Base-by-base conservation (phyloP, 2,329 filamentous ascomycete species). In the Aspergillus melleus region DNA sequence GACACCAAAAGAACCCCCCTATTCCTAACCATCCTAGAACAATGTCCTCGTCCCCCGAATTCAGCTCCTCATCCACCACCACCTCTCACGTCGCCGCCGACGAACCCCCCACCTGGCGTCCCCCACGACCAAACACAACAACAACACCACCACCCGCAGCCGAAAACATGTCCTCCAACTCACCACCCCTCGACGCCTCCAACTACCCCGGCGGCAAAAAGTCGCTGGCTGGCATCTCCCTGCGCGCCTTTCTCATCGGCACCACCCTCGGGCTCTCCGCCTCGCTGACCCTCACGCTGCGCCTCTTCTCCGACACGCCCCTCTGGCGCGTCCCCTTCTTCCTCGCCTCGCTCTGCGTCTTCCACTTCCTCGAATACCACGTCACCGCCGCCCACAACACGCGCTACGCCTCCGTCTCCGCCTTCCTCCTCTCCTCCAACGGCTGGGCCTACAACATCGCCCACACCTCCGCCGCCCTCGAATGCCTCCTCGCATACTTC, bases 311-410 rank as follows among this genome's bases (percentile, higher is more conserved):
- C 42, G 20, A 53, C 16, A 49, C 60, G 46, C 74, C 78, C 4
- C 72, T 85, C 57, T 90, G 86, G 86, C 80, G 86, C 22, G 73
- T 85, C 0, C 81, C 83, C 9, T 81, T 84, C 68, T 81, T 82
- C 72, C 65, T 82, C 60, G 64, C 74, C 42, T 80, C 87, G 14
- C 87, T 98, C 52, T 84, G 88, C 26, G 68, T 89, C 30, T 98
- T 98, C 79, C 95, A 99, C 81, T 98, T 96, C 78, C 88, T 98
- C 75, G 95, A 99, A 78, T 99, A 93, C 81, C 96, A 88, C 83
- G 91, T 88, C 32, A 97, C 94, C 0, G 93, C 94, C 9, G 81
- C 83, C 57, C 91, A 90, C 79, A 98, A 98, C 76, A 91, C 91
- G 0, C 82, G 84, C 16, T 83, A 87, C 54, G 91, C 91, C 20